These are phyloP conservation scores for Corylus americana DNA, from an alignment of 306 rosid species.

Conservation along the genomic window DNA sequence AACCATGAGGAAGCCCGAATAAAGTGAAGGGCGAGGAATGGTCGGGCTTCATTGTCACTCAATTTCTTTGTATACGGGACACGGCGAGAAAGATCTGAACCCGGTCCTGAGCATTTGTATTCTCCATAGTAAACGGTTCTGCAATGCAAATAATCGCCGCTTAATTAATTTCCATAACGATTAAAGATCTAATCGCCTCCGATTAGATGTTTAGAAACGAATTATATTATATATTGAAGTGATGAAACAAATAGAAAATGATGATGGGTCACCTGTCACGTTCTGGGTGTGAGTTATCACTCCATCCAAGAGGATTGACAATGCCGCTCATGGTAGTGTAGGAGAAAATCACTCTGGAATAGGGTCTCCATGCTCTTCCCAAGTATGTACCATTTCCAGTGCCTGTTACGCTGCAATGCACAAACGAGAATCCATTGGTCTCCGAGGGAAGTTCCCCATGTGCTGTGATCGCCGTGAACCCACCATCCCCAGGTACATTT, in stretches of 20 bases:
- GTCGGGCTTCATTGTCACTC: slow-evolving; percentile 20
- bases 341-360: slow-evolving; percentile 44
- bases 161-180: neutral
- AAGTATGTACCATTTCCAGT: slow-evolving; percentile 33
- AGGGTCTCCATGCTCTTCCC: slow-evolving; percentile 59
- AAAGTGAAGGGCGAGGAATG: slow-evolving; percentile 37
- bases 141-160: neutral
- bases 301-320: slow-evolving; percentile 47
- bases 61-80: slow-evolving; percentile 24
- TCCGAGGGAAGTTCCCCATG: slow-evolving; percentile 33
- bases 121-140: slow-evolving; percentile 48
- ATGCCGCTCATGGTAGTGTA: slow-evolving; percentile 33
- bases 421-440: slow-evolving; percentile 46
- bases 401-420: slow-evolving; percentile 50
- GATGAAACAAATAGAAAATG: neutral
- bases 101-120: slow-evolving; percentile 36
- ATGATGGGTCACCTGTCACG: slow-evolving; percentile 20
- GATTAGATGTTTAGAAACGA: too few relatives aligned
- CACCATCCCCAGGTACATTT: slow-evolving; percentile 22
- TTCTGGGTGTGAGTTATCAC: slow-evolving; percentile 3
- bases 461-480: slow-evolving; percentile 48
- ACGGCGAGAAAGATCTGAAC: slow-evolving; percentile 12
- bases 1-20: slow-evolving; percentile 54
- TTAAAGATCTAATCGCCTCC: too few relatives aligned
- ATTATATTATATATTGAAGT: neutral